Evolutionary conservation across 2,329 filamentous ascomycete genomes (phyloP).

Genomic region (Aquanectria penicillioides): DNA sequence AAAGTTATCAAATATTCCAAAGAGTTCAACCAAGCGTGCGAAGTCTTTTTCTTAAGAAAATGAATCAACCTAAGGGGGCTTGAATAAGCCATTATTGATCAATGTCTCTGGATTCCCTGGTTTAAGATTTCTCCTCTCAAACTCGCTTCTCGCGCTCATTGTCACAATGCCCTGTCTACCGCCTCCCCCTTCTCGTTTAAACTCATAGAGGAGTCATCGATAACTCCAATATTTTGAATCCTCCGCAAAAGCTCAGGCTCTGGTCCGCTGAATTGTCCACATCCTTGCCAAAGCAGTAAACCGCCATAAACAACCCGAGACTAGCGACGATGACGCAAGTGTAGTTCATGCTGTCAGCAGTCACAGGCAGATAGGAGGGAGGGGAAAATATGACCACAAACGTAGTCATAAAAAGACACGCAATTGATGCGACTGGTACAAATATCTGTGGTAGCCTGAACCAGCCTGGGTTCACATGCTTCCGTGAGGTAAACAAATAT

Average conservation of each 20-base stretch:
- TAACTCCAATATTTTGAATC: no score
- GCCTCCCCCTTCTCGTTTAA: no score
- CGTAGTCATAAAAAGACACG: slow-evolving; percentile 66
- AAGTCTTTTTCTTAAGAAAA: no score
- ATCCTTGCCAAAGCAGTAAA: not conserved
- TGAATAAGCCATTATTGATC: no score
- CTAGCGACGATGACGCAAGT: not conserved
- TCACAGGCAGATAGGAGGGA: slow-evolving; percentile 57
- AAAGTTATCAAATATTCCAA: no score
- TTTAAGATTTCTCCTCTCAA: no score
- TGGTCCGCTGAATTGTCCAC: not conserved
- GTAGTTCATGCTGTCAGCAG: slow-evolving; percentile 62
- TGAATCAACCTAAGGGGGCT: no score
- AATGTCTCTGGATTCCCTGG: no score
- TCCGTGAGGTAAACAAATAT: slow-evolving; percentile 55
- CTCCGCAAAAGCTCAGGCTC: not conserved
- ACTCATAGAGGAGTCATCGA: no score
- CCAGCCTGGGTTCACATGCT: slow-evolving; percentile 57
- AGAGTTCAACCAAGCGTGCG: no score
- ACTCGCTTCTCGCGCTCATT: no score
- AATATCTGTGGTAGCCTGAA: slow-evolving; percentile 65
- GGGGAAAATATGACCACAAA: slow-evolving; percentile 74
- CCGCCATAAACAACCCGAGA: not conserved
- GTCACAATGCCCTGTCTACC: no score
- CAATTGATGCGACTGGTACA: slow-evolving; percentile 60